Evolutionary conservation across 208 protist species (phyloP).

Genomic region (Borovskyia barvae): DNA sequence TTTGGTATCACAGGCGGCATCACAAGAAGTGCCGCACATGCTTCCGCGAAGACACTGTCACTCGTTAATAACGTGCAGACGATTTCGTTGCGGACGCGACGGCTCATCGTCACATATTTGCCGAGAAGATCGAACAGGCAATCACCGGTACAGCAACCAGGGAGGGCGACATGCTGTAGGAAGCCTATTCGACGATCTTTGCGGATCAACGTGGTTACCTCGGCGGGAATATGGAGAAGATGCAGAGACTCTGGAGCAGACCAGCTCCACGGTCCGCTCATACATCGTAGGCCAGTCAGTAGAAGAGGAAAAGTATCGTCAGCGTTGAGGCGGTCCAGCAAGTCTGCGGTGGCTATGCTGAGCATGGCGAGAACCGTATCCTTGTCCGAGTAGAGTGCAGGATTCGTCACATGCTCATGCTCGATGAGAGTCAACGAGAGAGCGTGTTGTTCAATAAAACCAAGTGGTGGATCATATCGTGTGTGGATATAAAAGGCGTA

Average conservation of each 20-base stretch:
- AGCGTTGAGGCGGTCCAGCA: constrained; percentile 55
- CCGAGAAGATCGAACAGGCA: constrained; percentile 9
- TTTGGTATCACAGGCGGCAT: constrained; percentile 14
- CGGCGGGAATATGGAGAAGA: constrained; percentile 43
- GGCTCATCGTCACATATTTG: constrained; percentile 35
- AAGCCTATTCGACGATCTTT: constrained; percentile 50
- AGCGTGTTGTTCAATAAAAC: constrained; percentile 78
- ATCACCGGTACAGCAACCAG: constrained; percentile 11
- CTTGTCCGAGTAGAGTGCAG: constrained; percentile 45
- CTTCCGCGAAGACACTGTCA: constrained; percentile 43
- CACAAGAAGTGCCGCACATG: constrained; percentile 52
- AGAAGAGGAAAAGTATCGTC: constrained; percentile 45
- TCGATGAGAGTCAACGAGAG: constrained; percentile 70
- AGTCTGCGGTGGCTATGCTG: constrained; percentile 45
- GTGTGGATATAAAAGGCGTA: constrained; percentile 75
- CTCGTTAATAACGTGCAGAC: constrained; percentile 50
- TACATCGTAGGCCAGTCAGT: constrained; percentile 16
- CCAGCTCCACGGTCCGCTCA: constrained; percentile 5
- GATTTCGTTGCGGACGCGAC: constrained; percentile 69
- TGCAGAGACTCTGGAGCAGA: constrained; percentile 31
- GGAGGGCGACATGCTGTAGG: constrained; percentile 38
- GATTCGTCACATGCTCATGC: constrained; percentile 36
- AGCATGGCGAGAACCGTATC: constrained; percentile 46
- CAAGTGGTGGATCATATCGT: constrained; percentile 58
- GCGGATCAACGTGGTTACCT: constrained; percentile 35